A percentile compares a stretch with the other conserved stretches of the same genome.
Conservation (phyloP, 176 grass and related monocot species). For the Musa itinerans region DNA sequence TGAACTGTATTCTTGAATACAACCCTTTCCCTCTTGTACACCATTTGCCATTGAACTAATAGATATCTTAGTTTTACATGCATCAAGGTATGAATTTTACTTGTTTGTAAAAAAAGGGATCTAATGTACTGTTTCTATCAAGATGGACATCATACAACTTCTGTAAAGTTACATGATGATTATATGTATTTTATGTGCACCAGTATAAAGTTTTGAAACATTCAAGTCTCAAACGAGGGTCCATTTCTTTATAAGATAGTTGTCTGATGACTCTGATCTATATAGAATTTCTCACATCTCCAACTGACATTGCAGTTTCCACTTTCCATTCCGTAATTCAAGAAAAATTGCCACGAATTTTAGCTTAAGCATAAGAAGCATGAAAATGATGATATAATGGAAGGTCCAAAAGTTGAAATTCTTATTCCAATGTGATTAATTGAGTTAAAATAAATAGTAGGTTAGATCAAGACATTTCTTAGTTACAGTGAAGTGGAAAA, state of each 20-base stretch:
- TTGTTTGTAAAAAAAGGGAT: not conserved
- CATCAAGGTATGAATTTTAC: too few relatives aligned
- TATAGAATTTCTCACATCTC: not conserved
- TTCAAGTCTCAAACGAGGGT: not conserved
- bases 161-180: not conserved
- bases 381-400: not conserved
- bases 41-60: too few relatives aligned
- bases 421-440: not conserved
- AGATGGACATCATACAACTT: not conserved
- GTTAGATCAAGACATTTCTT: not conserved
- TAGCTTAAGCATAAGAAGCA: not conserved
- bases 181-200: not conserved
- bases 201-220: not conserved
- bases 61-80: too few relatives aligned
- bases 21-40: too few relatives aligned
- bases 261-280: not conserved
- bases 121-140: not conserved
- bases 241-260: not conserved
- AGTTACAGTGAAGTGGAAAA: not conserved
- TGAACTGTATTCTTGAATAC: too few relatives aligned
- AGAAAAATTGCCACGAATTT: not conserved
- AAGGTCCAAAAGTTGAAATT: not conserved
- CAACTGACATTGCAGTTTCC: not conserved
- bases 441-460: conserved; percentile 2
- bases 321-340: not conserved